Conservation (phyloP, 2,329 filamentous ascomycete genomes). For the Alternaria arborescens region DNA sequence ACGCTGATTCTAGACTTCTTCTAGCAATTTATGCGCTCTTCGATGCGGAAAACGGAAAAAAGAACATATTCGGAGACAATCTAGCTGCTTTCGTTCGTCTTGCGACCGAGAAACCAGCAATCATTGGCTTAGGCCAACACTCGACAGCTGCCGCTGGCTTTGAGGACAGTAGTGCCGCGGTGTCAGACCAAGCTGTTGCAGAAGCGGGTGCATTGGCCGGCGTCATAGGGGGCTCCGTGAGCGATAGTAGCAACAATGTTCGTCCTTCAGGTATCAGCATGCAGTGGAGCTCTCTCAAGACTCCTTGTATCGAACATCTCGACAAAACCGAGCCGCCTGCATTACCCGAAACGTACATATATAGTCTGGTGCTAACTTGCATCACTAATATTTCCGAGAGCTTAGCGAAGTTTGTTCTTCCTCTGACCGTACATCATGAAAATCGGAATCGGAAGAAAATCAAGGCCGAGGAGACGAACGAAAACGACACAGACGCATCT, state of each 20-base stretch:
- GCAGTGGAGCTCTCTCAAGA: slow-evolving; percentile 88
- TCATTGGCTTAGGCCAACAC: slow-evolving; percentile 89
- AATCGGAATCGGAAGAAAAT: slow-evolving; percentile 53
- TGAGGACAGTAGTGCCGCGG: slow-evolving; percentile 63
- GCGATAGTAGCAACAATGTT: slow-evolving; percentile 67
- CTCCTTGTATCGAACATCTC: slow-evolving; percentile 90
- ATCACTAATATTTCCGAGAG: slow-evolving; percentile 91
- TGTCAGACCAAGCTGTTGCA: slow-evolving; percentile 83
- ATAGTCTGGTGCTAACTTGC: slow-evolving; percentile 86
- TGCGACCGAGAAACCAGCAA: slow-evolving; percentile 85
- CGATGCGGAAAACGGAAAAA: slow-evolving; percentile 76
- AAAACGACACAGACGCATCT: slow-evolving; percentile 39
- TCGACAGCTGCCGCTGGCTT: slow-evolving; percentile 80
- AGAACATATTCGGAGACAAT: slow-evolving; percentile 79
- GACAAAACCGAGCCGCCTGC: slow-evolving; percentile 87
- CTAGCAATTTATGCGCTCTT: slow-evolving; percentile 82
- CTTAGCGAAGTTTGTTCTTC: slow-evolving; percentile 90
- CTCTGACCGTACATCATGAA: slow-evolving; percentile 85
- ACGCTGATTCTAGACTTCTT: slow-evolving; percentile 79
- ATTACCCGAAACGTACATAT: slow-evolving; percentile 92
- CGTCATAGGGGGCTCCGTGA: slow-evolving; percentile 77
- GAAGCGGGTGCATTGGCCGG: slow-evolving; percentile 89
- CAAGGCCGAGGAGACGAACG: slow-evolving; percentile 50
- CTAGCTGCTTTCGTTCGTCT: slow-evolving; percentile 90
- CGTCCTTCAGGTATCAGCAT: slow-evolving; percentile 80